A percentile compares a stretch with the other conserved stretches of the same genome.
phyloP scores from a whole-genome alignment of 768 basidiomycete species.

The Trametes villosa region DNA sequence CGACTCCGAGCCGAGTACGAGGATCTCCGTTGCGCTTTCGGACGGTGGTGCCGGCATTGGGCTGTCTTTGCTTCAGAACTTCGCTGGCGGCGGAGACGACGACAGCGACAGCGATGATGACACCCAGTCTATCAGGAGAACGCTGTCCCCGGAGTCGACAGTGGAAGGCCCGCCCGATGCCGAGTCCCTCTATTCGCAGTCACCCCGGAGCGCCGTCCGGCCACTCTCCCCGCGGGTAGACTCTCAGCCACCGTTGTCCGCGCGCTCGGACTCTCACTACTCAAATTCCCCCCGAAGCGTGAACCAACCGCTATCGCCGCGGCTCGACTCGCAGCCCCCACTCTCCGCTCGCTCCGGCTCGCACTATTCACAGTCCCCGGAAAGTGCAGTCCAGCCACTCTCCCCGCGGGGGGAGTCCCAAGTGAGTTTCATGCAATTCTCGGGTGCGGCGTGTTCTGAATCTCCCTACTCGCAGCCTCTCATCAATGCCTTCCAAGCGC shows the following conservation, averaged over 20 bases:
- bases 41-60: conserved; percentile 75
- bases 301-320: no score
- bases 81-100: conserved; percentile 43
- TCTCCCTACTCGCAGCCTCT: no score
- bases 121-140: not conserved
- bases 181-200: conserved; percentile 22
- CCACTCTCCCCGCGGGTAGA: no score
- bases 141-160: conserved; percentile 17
- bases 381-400: no score
- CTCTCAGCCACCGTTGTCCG: not conserved
- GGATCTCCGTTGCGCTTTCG: conserved; percentile 46
- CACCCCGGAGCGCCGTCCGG: conserved; percentile 1
- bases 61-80: conserved; percentile 61
- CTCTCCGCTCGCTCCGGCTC: no score
- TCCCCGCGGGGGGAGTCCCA: no score
- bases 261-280: not conserved
- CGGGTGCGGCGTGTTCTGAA: no score
- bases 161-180: conserved; percentile 1
- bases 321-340: no score
- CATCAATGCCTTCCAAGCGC: no score
- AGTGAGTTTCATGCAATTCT: no score
- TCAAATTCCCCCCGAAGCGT: no score
- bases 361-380: no score
- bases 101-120: conserved; percentile 24
- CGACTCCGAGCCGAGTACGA: conserved; percentile 29